Evolutionary conservation across 2,329 filamentous ascomycete genomes (phyloP), one percentile per base, ranked within the genome.

Genomic region (Raffaelea deltoideospora): DNA sequence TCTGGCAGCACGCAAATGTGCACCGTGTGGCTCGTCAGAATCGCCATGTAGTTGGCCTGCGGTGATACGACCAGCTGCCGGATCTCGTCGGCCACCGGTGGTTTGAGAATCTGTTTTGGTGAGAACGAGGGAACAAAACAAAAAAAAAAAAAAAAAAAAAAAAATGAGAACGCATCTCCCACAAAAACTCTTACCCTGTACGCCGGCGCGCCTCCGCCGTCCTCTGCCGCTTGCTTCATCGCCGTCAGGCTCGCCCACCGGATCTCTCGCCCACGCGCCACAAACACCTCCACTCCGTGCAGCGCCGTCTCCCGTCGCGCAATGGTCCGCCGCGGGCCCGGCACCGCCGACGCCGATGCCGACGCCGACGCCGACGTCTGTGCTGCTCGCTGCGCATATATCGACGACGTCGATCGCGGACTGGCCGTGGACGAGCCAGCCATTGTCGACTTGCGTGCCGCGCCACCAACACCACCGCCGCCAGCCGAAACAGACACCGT

Each of bases 281-380:
- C 76, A 53, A 96, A 96, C 10, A 96, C 64, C 50, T 98, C 87
- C n/a, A n/a, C n/a, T n/a, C n/a, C n/a, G n/a, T n/a, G n/a, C n/a
- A n/a, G n/a, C n/a, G n/a, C n/a, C 1, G 82, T 85, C 14, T 82
- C 86, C 41, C 88, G 69, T 34, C 72, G 75, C 10, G 86, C 87
- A 48, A 96, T 78, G 1, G 76, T 86, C 44, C 73, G 59, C 39
- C 67, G 63, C 10, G 74, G 70, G 15, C 72, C 70, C 1, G 54
- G 50, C 17, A 54, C 48, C 2, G 53, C 37, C 17, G 29, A 14
- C 9, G 33, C 23, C 46, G n/a, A n/a, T n/a, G n/a, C n/a, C n/a
- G n/a, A n/a, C n/a, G n/a, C n/a, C n/a, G n/a, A n/a, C n/a, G n/a
- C n/a, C n/a, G n/a, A n/a, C n/a, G n/a, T n/a, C n/a, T n/a, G n/a